Evolutionary conservation across 2,329 filamentous ascomycete species (phyloP), one percentile per base, ranked within the genome.

Genomic region (Botrytis squamosa): DNA sequence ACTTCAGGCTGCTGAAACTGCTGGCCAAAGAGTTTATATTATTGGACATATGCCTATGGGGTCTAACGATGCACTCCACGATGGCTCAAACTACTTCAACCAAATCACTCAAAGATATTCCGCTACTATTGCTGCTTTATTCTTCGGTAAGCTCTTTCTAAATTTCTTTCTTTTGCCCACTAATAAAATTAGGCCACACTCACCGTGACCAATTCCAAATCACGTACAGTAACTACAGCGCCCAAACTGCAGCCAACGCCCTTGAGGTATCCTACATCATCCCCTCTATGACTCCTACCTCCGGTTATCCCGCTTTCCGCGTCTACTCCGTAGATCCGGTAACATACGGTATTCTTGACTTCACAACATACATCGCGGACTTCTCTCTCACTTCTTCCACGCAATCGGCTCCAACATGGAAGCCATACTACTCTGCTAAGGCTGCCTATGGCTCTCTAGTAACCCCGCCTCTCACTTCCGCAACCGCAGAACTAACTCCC

Each of bases 401-500:
- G 6, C 70, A 71, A 67, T 65, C 60, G 10, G 79, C 77, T 14
- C 81, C 81, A 2, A 71, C 73, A 1, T 82, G 81, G 81, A 73
- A 77, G 42, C 73, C 75, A 60, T 77, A 78, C 67, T 81, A 81
- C 71, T 80, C 77, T 14, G 80, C 78, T 7, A 81, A 80, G 57
- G 80, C 78, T 42, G 74, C 76, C 8, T 82, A 82, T 59, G 80
- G 80, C 20, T 49, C 76, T 20, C 72, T 79, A 3, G 80, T 87
- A 22, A 78, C 75, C 44, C 84, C 86, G 55, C 83, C 85, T 1
- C 76, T 85, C 29, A 80, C 80, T 16, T 82, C 83, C 6, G 80
- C 80, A 0, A 68, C 75, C 0, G 78, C 79, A 9, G 84, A 90
- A 76, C 84, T 91, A 49, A 87, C 85, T 1, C 85, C 88, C 0